phyloP scores from a whole-genome alignment of 2,329 filamentous ascomycete genomes.

The Colletotrichum sp. region DNA sequence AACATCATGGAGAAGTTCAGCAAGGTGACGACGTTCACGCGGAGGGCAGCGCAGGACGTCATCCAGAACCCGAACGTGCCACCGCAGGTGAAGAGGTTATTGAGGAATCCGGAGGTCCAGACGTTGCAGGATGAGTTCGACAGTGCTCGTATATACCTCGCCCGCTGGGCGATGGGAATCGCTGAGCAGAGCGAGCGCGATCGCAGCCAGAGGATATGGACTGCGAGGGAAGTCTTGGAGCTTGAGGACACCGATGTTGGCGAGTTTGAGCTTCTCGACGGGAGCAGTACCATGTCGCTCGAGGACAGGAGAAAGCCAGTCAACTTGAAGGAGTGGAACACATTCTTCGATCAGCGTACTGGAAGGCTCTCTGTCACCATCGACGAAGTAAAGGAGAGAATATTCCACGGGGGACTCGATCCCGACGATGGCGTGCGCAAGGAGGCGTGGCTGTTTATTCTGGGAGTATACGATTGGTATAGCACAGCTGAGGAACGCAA shows the following conservation, averaged over 20 bases:
- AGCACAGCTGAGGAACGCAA: slow-evolving; percentile 85
- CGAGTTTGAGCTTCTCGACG: slow-evolving; percentile 93
- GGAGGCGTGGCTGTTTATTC: slow-evolving; percentile 93
- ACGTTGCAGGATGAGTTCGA: slow-evolving; percentile 97
- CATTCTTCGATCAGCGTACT: slow-evolving; percentile 79
- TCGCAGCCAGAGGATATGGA: slow-evolving; percentile 86
- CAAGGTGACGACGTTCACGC: slow-evolving; percentile 95
- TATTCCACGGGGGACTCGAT: slow-evolving; percentile 93
- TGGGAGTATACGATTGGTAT: slow-evolving; percentile 93
- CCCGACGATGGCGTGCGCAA: slow-evolving; percentile 91
- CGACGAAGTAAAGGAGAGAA: slow-evolving; percentile 95
- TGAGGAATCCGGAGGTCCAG: slow-evolving; percentile 93
- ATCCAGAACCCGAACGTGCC: slow-evolving; percentile 91
- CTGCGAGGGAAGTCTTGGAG: slow-evolving; percentile 87
- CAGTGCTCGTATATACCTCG: slow-evolving; percentile 91
- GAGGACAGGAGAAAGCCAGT: slow-evolving; percentile 80
- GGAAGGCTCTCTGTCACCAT: slow-evolving; percentile 80
- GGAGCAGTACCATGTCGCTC: slow-evolving; percentile 73
- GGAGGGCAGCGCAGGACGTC: slow-evolving; percentile 89
- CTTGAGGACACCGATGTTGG: slow-evolving; percentile 95
- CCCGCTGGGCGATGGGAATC: slow-evolving; percentile 98
- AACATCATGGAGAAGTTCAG: slow-evolving; percentile 96
- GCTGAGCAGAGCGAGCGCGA: slow-evolving; percentile 95
- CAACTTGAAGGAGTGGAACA: slow-evolving; percentile 86
- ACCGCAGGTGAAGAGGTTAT: slow-evolving; percentile 81